Evolutionary conservation across 108 stramenopile species (phyloP).

Genomic region (Bacterosira constricta): DNA sequence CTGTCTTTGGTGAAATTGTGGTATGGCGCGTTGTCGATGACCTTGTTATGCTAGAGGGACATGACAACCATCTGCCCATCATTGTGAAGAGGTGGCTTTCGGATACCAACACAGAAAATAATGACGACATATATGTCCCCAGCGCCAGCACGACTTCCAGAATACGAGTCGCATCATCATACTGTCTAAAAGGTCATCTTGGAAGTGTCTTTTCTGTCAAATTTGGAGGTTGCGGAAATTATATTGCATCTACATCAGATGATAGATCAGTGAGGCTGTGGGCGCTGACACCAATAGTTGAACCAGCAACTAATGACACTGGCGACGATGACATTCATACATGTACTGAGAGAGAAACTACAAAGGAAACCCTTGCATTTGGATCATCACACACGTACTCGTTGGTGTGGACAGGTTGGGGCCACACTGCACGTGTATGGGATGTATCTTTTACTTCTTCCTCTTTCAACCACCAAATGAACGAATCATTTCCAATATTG

Average conservation of each 20-base stretch:
- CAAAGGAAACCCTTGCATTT: neutral
- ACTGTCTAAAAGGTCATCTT: slow-evolving; percentile 61
- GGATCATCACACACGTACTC: slow-evolving; percentile 14
- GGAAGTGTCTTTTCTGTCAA: slow-evolving; percentile 64
- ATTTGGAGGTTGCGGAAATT: slow-evolving; percentile 38
- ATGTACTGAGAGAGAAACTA: too few relatives aligned
- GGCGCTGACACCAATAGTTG: slow-evolving; percentile 5
- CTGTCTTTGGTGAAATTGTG: slow-evolving; percentile 63
- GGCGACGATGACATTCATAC: neutral
- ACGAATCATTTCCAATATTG: slow-evolving; percentile 7
- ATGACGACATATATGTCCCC: too few relatives aligned
- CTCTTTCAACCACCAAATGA: neutral
- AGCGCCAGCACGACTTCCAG: neutral
- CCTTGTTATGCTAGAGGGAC: neutral
- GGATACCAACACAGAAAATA: neutral
- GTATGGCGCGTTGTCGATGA: slow-evolving; percentile 42
- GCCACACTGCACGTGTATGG: slow-evolving; percentile 80
- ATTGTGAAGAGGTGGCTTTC: slow-evolving; percentile 34
- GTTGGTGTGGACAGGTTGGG: slow-evolving; percentile 71
- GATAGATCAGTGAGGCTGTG: slow-evolving; percentile 83
- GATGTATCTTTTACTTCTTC: slow-evolving; percentile 50
- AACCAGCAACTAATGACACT: neutral
- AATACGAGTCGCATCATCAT: slow-evolving; percentile 4
- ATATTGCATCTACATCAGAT: slow-evolving; percentile 71
- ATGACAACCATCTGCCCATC: slow-evolving; percentile 7